Conservation (phyloP, 768 basidiomycete species). For the Russula ochroleuca region DNA sequence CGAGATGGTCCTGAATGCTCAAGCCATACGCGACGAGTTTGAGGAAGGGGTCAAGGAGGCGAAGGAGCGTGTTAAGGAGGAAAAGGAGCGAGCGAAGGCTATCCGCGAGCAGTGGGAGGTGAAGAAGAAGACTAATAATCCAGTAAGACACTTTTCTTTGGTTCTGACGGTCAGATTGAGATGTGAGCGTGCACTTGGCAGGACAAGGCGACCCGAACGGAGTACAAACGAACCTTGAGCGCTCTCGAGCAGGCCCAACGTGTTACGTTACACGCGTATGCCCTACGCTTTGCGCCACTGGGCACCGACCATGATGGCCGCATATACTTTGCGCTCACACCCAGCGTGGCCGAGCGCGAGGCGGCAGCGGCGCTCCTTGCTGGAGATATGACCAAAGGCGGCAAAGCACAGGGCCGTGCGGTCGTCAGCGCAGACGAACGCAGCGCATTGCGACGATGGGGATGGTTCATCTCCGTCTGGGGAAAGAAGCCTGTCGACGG, state of each 20-base stretch:
- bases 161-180: neutral
- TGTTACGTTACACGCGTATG: constrained; percentile 42
- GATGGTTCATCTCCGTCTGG: constrained; percentile 75
- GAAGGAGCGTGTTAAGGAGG: constrained; percentile 51
- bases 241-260: constrained; percentile 55
- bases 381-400: constrained; percentile 35
- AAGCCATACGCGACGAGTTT: constrained; percentile 52
- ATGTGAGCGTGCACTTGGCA: constrained; percentile 26
- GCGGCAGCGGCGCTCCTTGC: constrained; percentile 37
- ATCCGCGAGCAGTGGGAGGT: constrained; percentile 59
- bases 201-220: constrained; percentile 43
- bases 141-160: constrained; percentile 4
- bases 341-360: constrained; percentile 55
- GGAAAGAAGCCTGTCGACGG: constrained; percentile 46
- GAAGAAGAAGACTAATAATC: constrained; percentile 30
- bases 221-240: constrained; percentile 48
- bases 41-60: constrained; percentile 53
- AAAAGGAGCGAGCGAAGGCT: constrained; percentile 48
- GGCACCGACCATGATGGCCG: constrained; percentile 68
- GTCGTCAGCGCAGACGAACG: constrained; percentile 46
- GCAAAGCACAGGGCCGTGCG: constrained; percentile 41
- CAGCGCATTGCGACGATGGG: constrained; percentile 55
- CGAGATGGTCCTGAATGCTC: constrained; percentile 45
- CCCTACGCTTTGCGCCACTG: constrained; percentile 55
- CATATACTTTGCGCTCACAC: constrained; percentile 61